These are phyloP conservation scores for Calonectria montana DNA, from an alignment of 2,329 filamentous ascomycete genomes.

Conservation along the genomic window DNA sequence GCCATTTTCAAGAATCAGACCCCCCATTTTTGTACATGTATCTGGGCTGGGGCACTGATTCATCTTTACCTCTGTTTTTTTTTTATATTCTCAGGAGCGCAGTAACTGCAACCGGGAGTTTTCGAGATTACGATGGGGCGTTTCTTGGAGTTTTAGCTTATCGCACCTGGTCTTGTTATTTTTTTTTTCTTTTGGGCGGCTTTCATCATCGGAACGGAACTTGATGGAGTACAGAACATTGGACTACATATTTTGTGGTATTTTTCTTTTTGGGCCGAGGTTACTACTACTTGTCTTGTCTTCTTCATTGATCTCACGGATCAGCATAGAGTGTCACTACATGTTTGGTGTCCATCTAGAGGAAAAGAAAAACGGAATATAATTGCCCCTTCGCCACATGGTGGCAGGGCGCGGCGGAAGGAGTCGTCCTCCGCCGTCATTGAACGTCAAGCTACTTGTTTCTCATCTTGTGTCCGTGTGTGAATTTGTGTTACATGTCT, in stretches of 20 bases:
- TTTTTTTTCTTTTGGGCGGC: conserved; percentile 19
- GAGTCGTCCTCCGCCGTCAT: conserved; percentile 5
- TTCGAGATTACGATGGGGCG: conserved; percentile 44
- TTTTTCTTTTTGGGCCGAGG: neutral
- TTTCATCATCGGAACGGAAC: conserved; percentile 33
- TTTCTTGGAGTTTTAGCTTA: conserved; percentile 39
- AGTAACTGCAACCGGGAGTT: conserved; percentile 22
- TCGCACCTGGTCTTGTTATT: conserved; percentile 17
- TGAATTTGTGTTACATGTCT: neutral
- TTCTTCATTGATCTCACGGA: conserved; percentile 2
- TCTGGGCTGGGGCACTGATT: conserved; percentile 17
- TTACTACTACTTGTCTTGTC: conserved; percentile 7
- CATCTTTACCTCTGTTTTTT: conserved; percentile 15
- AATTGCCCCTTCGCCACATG: conserved; percentile 10
- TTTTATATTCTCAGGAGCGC: conserved; percentile 35
- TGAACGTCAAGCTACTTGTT: neutral
- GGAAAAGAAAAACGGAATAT: conserved; percentile 17
- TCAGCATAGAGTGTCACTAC: conserved; percentile 16
- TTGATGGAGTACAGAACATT: conserved; percentile 41
- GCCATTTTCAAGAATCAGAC: conserved; percentile 22
- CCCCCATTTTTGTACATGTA: conserved; percentile 26
- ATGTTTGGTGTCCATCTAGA: conserved; percentile 19
- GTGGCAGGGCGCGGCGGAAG: conserved; percentile 11
- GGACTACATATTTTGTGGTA: conserved; percentile 17
- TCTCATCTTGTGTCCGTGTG: neutral